phyloP scores from a whole-genome alignment of 2,329 filamentous ascomycete genomes.

The Aschersonia sp. region DNA sequence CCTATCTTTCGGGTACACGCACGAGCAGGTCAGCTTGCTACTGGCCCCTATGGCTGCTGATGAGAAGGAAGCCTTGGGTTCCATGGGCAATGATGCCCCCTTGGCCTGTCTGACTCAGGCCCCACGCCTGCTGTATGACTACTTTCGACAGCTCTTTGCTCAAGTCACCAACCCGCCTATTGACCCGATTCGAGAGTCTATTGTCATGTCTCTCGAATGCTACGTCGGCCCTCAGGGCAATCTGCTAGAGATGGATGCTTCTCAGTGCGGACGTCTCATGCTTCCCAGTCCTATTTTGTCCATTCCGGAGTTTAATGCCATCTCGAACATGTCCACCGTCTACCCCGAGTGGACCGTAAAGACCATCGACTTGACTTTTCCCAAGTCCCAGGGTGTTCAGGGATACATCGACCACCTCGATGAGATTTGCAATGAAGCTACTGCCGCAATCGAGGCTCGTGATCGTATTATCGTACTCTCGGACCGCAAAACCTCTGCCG shows the following conservation, averaged over 20 bases:
- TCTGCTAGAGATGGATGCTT: conserved; percentile 80
- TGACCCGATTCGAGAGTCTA: conserved; percentile 90
- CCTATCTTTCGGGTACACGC: conserved; percentile 82
- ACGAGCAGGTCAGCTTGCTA: conserved; percentile 86
- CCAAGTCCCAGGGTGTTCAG: conserved; percentile 66
- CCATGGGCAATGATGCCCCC: conserved; percentile 95
- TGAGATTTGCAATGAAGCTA: conserved; percentile 72
- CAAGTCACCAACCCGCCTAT: conserved; percentile 98
- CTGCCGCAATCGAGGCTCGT: conserved; percentile 66
- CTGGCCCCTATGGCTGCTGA: conserved; percentile 93
- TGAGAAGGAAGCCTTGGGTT: conserved; percentile 91
- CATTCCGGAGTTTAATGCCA: conserved; percentile 77
- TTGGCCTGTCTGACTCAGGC: conserved; percentile 83
- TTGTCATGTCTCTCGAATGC: conserved; percentile 95
- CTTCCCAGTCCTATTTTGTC: conserved; percentile 82
- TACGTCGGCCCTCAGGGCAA: conserved; percentile 96
- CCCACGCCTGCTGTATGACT: conserved; percentile 81
- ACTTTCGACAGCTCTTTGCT: conserved; percentile 94
- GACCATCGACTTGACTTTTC: conserved; percentile 85
- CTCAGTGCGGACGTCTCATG: conserved; percentile 74
- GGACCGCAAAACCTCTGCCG: conserved; percentile 69
- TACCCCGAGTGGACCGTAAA: conserved; percentile 77
- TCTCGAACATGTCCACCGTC: conserved; percentile 61
- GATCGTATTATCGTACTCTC: conserved; percentile 83
- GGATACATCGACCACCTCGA: conserved; percentile 84